Percentiles rank a stretch among this genome's conserved stretches.
Evolutionary conservation across 805 yeast genomes (phyloP).

Genomic region (Teunomyces kruisii): DNA sequence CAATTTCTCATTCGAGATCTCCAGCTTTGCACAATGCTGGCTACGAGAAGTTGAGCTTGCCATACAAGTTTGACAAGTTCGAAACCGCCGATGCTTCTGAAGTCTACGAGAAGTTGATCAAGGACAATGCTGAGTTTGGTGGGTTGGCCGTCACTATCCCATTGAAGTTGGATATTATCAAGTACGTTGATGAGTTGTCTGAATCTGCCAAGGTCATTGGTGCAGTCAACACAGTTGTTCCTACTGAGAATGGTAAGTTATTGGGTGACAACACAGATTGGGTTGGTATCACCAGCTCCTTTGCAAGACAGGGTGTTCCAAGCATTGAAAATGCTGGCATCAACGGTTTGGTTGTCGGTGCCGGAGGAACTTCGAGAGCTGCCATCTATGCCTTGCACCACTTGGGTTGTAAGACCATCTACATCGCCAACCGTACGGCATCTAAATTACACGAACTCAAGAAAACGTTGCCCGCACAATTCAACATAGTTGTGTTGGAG

Average conservation of each 20-base stretch:
- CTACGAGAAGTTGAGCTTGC: slow-evolving; percentile 72
- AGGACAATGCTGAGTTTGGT: slow-evolving; percentile 58
- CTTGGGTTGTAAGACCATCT: slow-evolving; percentile 76
- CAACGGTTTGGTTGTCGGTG: slow-evolving; percentile 84
- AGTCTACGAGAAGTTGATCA: slow-evolving; percentile 53
- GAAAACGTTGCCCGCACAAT: slow-evolving; percentile 57
- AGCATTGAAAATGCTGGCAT: slow-evolving; percentile 31
- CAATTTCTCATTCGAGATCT: slow-evolving; percentile 84
- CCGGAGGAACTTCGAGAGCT: slow-evolving; percentile 97
- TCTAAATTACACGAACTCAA: slow-evolving; percentile 62
- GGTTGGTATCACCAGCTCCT: slow-evolving; percentile 79
- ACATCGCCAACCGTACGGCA: slow-evolving; percentile 76
- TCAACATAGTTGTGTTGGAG: slow-evolving; percentile 58
- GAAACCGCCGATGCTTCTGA: slow-evolving; percentile 65
- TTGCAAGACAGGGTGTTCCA: slow-evolving; percentile 62
- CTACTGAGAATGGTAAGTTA: slow-evolving; percentile 44
- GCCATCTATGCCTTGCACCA: slow-evolving; percentile 82
- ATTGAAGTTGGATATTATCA: slow-evolving; percentile 76
- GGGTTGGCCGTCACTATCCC: slow-evolving; percentile 98
- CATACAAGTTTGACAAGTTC: slow-evolving; percentile 63
- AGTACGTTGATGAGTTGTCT: slow-evolving; percentile 61
- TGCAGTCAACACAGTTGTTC: slow-evolving; percentile 87
- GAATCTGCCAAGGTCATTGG: slow-evolving; percentile 84
- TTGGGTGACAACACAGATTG: slow-evolving; percentile 94
- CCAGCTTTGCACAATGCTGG: slow-evolving; percentile 85